Evolutionary conservation across 257 asterid species (phyloP), one percentile per base, ranked within the genome.

Genomic region (Solanum okadae): DNA sequence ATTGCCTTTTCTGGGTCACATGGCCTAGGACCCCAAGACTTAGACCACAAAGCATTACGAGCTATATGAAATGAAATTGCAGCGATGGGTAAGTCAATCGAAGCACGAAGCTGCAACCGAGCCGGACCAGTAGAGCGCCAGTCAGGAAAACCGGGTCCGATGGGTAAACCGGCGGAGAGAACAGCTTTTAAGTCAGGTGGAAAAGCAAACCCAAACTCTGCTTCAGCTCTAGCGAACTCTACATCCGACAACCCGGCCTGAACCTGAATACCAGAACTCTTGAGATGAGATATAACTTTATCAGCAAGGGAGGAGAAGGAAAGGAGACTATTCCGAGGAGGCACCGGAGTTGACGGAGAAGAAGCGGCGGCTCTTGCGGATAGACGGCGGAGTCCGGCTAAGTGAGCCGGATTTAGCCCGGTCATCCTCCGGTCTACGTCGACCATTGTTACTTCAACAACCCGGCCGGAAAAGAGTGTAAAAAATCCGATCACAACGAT

Each of bases 381-480:
- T 87, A 96, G 94, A 29, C 99, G 98, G 86, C 99, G 98, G 84
- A 96, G 96, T 12, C 98, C 99, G 56, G 99, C 99, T 1, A 95
- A 87, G 56, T 95, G 99, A 52, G 95, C 96, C 87, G 97, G 97
- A 85, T 96, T 96, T 34, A 95, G 91, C 52, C 99, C 98, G 87
- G 94, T 79, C 99, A 96, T 96, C 82, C 98, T 93, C 93, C 98
- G 95, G 92, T 96, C 99, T 8, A 96, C 99, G 90, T 96, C 99
- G n/a, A 96, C 99, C 99, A 96, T 87, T 25, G 37, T 77, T 31
- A 27, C 14, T 18, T 8, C 3, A 31, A 61, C 25, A 34, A 20
- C 61, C 81, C 70, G 68, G 23, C 7, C 33, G 5, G 42, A 14
- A 68, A 40, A 37, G 63, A 73, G 20, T 35, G 20, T 4, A 78